Conservation (phyloP, 345 rosid species). For the Tarenaya hassleriana region DNA sequence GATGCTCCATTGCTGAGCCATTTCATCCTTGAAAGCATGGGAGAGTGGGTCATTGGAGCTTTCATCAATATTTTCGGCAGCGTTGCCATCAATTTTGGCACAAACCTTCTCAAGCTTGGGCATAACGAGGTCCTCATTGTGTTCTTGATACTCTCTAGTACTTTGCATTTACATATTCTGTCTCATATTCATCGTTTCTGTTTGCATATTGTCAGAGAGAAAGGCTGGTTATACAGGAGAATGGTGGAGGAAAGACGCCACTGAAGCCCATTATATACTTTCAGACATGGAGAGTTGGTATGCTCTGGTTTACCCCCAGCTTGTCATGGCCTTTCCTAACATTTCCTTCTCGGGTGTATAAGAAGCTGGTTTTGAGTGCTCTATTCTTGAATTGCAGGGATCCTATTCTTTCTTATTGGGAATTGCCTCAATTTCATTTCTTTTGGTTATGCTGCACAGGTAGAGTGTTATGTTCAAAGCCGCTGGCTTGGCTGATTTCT, state of each 20-base stretch:
- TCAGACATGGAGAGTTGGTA: slow-evolving; percentile 99
- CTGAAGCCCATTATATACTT: slow-evolving; percentile 77
- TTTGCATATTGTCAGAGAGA: slow-evolving; percentile 59
- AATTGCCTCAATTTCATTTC: slow-evolving; percentile 97
- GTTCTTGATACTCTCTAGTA: not conserved
- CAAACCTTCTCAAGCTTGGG: slow-evolving; percentile 97
- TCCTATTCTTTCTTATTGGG: slow-evolving; percentile 78
- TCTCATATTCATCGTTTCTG: not conserved
- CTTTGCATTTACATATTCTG: too few species aligned
- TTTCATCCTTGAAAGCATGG: slow-evolving; percentile 55
- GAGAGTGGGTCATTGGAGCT: slow-evolving; percentile 98
- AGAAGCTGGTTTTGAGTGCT: slow-evolving; percentile 23
- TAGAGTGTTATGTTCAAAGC: slow-evolving; percentile 26
- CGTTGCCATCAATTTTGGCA: slow-evolving; percentile 96
- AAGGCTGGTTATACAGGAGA: slow-evolving; percentile 50
- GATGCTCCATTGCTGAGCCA: slow-evolving; percentile 32
- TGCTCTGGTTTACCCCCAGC: slow-evolving; percentile 19
- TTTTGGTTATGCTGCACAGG: slow-evolving; percentile 99
- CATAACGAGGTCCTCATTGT: slow-evolving; percentile 63
- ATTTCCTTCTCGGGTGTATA: not conserved
- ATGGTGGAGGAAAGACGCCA: slow-evolving; percentile 54
- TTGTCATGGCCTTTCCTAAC: not conserved
- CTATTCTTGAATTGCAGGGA: slow-evolving; percentile 49
- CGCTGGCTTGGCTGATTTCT: slow-evolving; percentile 7
- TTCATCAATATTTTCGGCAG: slow-evolving; percentile 90